These are phyloP conservation scores for Pleurotus djamor DNA, from an alignment of 768 basidiomycete genomes.

Conservation along the genomic window DNA sequence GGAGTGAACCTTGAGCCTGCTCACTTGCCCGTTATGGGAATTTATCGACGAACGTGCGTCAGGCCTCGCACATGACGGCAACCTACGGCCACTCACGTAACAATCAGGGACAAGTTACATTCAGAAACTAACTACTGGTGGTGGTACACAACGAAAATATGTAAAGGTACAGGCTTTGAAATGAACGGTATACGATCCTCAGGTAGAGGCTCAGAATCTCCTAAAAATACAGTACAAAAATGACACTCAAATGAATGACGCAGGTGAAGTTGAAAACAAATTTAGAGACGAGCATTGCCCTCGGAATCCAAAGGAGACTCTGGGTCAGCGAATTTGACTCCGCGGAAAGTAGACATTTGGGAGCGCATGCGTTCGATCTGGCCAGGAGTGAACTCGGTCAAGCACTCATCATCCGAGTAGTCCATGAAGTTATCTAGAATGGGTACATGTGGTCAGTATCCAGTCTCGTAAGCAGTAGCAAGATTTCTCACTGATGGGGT, in stretches of 20 bases:
- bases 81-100: neutral
- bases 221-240: too few relatives aligned
- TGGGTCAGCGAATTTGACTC: constrained; percentile 18
- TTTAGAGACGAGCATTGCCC: neutral
- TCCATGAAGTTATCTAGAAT: constrained; percentile 29
- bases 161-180: neutral
- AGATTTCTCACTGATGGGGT: constrained; percentile 2
- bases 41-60: constrained; percentile 3
- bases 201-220: neutral
- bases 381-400: constrained; percentile 45
- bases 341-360: constrained; percentile 44
- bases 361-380: constrained; percentile 36
- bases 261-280: too few relatives aligned
- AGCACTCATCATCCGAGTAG: constrained; percentile 39
- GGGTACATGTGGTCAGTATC: constrained; percentile 33
- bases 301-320: neutral
- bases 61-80: neutral
- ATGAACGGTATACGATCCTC: neutral
- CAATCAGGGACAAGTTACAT: too few relatives aligned
- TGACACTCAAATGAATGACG: too few relatives aligned
- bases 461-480: neutral
- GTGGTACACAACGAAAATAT: too few relatives aligned
- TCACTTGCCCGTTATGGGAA: neutral
- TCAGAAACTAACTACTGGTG: too few relatives aligned
- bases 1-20: neutral